Percentiles rank a stretch among this genome's conserved stretches.
phyloP scores from a whole-genome alignment of 2,329 filamentous ascomycete genomes.

The Seiridium cupressi region DNA sequence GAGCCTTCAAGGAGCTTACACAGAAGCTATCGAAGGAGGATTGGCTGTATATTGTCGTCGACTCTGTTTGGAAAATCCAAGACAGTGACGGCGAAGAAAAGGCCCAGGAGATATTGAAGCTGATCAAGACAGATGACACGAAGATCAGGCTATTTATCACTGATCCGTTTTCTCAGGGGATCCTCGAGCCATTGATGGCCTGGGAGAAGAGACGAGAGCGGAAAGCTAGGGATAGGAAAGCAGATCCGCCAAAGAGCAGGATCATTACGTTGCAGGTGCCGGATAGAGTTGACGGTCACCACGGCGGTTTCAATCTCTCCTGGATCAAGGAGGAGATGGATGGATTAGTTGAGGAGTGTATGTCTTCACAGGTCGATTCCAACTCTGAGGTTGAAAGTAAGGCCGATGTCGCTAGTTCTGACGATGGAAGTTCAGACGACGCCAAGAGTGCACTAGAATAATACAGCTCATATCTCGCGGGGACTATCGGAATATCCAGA shows the following conservation, averaged over 20 bases:
- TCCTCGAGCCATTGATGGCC: not conserved
- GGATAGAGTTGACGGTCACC: not conserved
- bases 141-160: constrained; percentile 2
- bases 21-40: not conserved
- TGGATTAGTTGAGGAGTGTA: not conserved
- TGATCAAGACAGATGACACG: not conserved
- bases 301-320: constrained; percentile 1
- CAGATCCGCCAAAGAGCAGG: not conserved
- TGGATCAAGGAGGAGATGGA: constrained; percentile 6
- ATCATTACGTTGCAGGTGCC: not conserved
- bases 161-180: not conserved
- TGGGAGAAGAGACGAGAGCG: not conserved
- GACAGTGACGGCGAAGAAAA: not conserved
- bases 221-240: not conserved
- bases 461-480: too few relatives aligned
- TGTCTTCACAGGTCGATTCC: too few relatives aligned
- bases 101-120: not conserved
- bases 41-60: not conserved
- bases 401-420: too few relatives aligned
- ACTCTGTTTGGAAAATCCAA: not conserved
- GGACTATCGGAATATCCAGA: too few relatives aligned
- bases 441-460: too few relatives aligned
- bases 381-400: too few relatives aligned
- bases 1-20: not conserved
- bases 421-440: too few relatives aligned